Conservation (phyloP, 208 protist species). For the Balamuthia mandrillaris region DNA sequence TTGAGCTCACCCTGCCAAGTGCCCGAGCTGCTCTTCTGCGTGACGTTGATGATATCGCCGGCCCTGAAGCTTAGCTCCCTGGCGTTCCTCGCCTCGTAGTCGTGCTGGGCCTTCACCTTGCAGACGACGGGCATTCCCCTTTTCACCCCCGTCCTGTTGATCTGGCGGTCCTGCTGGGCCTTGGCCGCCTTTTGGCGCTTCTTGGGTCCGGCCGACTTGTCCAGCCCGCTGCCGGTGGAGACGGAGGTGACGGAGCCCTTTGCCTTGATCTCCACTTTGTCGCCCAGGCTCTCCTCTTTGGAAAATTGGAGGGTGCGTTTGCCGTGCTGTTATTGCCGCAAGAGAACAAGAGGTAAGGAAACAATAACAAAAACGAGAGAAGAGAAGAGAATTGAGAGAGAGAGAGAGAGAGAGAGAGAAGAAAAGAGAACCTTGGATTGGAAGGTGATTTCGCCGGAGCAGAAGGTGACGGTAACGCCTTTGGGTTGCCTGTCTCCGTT, state of each 20-base stretch:
- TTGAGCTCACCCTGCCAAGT: constrained; percentile 42
- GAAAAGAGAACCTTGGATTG: too few species aligned
- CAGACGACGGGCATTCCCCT: constrained; percentile 19
- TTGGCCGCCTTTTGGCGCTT: constrained; percentile 21
- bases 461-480: constrained; percentile 12
- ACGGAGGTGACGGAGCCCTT: not conserved
- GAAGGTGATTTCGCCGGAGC: too few species aligned
- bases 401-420: too few species aligned
- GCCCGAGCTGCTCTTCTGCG: constrained; percentile 21
- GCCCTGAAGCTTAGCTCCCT: constrained; percentile 24
- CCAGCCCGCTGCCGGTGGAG: not conserved
- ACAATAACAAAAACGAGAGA: not conserved
- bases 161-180: constrained; percentile 11
- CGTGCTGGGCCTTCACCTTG: constrained; percentile 4
- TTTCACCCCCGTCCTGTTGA: not conserved
- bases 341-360: not conserved
- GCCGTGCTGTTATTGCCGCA: not conserved
- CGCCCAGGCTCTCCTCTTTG: not conserved
- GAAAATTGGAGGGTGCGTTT: constrained; percentile 4
- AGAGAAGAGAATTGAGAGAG: not conserved
- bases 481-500: constrained; percentile 6
- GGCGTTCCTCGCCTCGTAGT: constrained; percentile 29
- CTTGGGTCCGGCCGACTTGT: constrained; percentile 3
- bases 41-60: constrained; percentile 38
- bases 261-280: not conserved